phyloP scores from a whole-genome alignment of 2,329 filamentous ascomycete species.

The Penicillium sp. region DNA sequence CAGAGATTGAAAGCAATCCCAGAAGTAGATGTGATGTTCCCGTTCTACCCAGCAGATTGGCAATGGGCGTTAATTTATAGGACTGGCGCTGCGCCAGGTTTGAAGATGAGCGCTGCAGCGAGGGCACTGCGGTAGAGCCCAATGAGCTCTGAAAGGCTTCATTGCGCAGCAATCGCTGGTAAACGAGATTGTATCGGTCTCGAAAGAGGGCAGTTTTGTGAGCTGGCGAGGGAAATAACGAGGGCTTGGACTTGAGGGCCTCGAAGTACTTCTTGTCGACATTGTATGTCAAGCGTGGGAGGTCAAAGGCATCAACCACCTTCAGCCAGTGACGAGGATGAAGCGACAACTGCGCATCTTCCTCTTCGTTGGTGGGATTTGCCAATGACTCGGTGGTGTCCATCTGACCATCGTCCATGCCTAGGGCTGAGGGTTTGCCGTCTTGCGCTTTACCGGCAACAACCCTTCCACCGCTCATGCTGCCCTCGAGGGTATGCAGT shows the following conservation, averaged over 20 bases:
- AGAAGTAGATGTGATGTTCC: slow-evolving; percentile 84
- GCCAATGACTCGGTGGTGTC: slow-evolving; percentile 51
- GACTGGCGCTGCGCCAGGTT: slow-evolving; percentile 60
- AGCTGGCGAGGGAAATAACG: slow-evolving; percentile 71
- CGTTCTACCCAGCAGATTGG: slow-evolving; percentile 73
- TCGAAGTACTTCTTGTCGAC: slow-evolving; percentile 84
- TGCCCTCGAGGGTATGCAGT: slow-evolving; percentile 78
- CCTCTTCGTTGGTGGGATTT: slow-evolving; percentile 51
- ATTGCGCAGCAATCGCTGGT: slow-evolving; percentile 88
- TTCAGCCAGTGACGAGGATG: slow-evolving; percentile 83
- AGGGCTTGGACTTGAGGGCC: slow-evolving; percentile 64
- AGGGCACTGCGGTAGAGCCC: slow-evolving; percentile 58
- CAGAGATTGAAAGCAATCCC: slow-evolving; percentile 76
- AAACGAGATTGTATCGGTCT: slow-evolving; percentile 87
- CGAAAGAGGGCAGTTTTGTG: slow-evolving; percentile 86
- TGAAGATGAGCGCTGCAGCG: slow-evolving; percentile 61
- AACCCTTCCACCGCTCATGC: slow-evolving; percentile 77
- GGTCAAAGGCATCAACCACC: slow-evolving; percentile 79
- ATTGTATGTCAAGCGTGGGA: slow-evolving; percentile 61
- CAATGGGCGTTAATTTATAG: slow-evolving; percentile 87
- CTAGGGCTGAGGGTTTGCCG: slow-evolving; percentile 38
- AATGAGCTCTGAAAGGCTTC: slow-evolving; percentile 89
- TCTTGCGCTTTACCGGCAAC: slow-evolving; percentile 47
- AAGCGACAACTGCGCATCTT: slow-evolving; percentile 61
- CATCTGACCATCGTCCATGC: slow-evolving; percentile 43